Evolutionary conservation across 805 yeast genomes (phyloP).

Genomic region (Teunomyces stri): DNA sequence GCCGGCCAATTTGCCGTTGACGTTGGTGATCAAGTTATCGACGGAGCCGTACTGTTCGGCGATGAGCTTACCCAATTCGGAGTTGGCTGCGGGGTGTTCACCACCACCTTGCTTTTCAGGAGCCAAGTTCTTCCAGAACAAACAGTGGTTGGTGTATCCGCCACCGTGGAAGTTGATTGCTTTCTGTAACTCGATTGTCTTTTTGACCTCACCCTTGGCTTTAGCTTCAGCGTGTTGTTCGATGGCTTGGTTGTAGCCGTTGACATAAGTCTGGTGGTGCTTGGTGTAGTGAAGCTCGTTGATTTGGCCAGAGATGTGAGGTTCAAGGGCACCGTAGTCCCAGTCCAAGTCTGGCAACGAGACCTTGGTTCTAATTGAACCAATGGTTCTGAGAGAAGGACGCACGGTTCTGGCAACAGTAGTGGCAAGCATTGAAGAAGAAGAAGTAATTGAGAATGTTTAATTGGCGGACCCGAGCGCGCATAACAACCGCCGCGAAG

Average conservation of each 20-base stretch:
- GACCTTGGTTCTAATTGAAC: constrained; percentile 55
- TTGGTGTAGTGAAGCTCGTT: constrained; percentile 84
- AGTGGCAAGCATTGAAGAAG: neutral
- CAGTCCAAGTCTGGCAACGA: constrained; percentile 79
- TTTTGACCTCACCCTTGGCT: constrained; percentile 54
- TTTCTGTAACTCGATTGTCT: constrained; percentile 64
- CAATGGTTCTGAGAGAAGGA: constrained; percentile 4
- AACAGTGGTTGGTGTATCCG: constrained; percentile 80
- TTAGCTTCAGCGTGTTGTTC: constrained; percentile 72
- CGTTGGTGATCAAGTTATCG: constrained; percentile 60
- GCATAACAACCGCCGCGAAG: neutral
- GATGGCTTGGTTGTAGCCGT: constrained; percentile 73
- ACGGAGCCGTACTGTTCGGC: constrained; percentile 65
- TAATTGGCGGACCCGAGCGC: constrained; percentile 7
- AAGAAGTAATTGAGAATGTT: constrained; percentile 1
- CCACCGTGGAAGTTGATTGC: constrained; percentile 90
- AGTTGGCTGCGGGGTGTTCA: constrained; percentile 48
- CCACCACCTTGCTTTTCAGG: constrained; percentile 81
- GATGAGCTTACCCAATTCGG: constrained; percentile 60
- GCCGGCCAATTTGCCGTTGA: constrained; percentile 69
- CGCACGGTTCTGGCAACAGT: constrained; percentile 3
- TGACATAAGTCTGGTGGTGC: constrained; percentile 91
- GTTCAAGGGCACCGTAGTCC: constrained; percentile 85
- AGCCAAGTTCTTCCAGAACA: constrained; percentile 86
- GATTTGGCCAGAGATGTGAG: constrained; percentile 80